These are phyloP conservation scores for Plasmopara viticola DNA, from an alignment of 352 stramenopile species.

Conservation along the genomic window DNA sequence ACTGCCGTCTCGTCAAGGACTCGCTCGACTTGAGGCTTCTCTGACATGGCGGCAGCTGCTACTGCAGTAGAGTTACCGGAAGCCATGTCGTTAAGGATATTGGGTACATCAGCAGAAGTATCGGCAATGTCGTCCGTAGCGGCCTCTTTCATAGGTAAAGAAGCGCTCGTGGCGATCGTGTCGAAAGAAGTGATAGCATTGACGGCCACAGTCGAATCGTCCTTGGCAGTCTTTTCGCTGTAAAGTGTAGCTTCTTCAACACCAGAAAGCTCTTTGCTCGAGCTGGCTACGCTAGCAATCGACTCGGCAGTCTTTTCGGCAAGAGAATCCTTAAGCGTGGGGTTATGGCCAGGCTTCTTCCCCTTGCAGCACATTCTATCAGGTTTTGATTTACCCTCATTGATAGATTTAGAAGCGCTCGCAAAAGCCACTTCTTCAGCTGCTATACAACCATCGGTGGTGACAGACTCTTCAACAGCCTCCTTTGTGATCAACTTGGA, in stretches of 20 bases:
- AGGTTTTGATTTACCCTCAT: too few relatives aligned
- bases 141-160: neutral
- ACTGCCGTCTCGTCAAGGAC: conserved; percentile 1
- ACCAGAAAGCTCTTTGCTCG: neutral
- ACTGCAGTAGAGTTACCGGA: neutral
- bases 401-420: too few relatives aligned
- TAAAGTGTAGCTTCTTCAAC: neutral
- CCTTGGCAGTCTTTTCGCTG: neutral
- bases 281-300: neutral
- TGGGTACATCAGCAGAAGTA: too few relatives aligned
- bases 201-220: neutral
- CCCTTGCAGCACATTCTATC: too few relatives aligned
- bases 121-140: neutral
- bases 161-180: neutral
- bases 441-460: too few relatives aligned
- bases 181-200: neutral
- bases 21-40: neutral
- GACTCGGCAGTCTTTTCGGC: too few relatives aligned
- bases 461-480: too few relatives aligned
- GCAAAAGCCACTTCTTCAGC: too few relatives aligned
- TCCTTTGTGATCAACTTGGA: too few relatives aligned
- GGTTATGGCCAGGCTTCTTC: too few relatives aligned
- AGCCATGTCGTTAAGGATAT: too few relatives aligned
- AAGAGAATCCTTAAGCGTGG: too few relatives aligned
- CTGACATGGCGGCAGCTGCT: neutral